These are phyloP conservation scores for Phytophthora fragariaefolia DNA, from an alignment of 352 stramenopile species.

Conservation along the genomic window DNA sequence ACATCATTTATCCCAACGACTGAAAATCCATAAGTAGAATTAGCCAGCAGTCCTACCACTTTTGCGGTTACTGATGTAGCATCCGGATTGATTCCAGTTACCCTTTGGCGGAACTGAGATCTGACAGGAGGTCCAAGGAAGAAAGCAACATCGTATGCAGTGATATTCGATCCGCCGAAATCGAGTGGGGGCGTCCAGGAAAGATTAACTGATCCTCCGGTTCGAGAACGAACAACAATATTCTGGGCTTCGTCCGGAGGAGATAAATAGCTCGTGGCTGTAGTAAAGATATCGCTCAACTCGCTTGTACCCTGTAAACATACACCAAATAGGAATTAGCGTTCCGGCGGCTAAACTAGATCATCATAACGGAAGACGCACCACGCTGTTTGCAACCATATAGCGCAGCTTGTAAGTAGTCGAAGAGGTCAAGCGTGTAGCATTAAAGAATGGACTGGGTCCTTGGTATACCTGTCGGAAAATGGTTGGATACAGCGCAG, in stretches of 20 bases:
- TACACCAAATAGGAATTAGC: slow-evolving; percentile 1
- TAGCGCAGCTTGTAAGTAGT: slow-evolving; percentile 61
- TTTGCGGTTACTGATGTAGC: slow-evolving; percentile 37
- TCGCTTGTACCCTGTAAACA: slow-evolving; percentile 51
- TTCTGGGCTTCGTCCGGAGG: slow-evolving; percentile 49
- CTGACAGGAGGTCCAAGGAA: slow-evolving; percentile 44
- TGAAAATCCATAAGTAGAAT: slow-evolving; percentile 62
- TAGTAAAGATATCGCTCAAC: slow-evolving; percentile 40
- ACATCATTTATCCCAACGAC: slow-evolving; percentile 63
- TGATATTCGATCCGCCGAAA: slow-evolving; percentile 60
- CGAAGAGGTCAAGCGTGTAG: slow-evolving; percentile 42
- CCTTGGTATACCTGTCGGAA: slow-evolving; percentile 57
- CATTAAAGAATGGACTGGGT: slow-evolving; percentile 16
- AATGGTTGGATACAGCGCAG: slow-evolving; percentile 40
- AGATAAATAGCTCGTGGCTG: slow-evolving; percentile 50
- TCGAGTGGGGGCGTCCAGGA: slow-evolving; percentile 57
- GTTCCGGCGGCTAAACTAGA: not conserved
- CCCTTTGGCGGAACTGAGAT: slow-evolving; percentile 43
- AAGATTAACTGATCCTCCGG: slow-evolving; percentile 48
- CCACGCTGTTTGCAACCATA: slow-evolving; percentile 43
- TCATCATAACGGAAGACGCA: slow-evolving; percentile 24
- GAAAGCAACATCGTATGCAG: slow-evolving; percentile 52
- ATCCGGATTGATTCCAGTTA: slow-evolving; percentile 31
- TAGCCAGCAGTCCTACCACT: slow-evolving; percentile 49
- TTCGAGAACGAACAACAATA: slow-evolving; percentile 31